Conservation (phyloP, 129 eudicot genomes). For the Heracleum sosnowskyi region DNA sequence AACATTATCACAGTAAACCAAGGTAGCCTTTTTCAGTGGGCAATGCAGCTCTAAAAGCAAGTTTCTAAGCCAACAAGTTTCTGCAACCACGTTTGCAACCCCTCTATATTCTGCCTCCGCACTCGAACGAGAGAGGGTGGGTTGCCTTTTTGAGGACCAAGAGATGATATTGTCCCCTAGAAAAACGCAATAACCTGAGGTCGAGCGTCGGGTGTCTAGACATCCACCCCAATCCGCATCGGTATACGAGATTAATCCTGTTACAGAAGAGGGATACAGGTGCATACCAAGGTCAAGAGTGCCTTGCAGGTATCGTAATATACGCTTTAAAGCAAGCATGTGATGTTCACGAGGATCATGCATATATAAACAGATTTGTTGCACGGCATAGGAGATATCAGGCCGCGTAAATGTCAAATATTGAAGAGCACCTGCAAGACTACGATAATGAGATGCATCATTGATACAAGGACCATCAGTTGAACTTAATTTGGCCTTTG, state of each 20-base stretch:
- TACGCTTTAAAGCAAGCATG: background rate
- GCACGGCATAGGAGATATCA: background rate
- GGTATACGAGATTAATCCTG: background rate
- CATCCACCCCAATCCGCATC: background rate
- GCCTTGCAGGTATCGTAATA: background rate
- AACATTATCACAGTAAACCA: background rate
- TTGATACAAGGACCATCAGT: background rate
- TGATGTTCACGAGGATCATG: background rate
- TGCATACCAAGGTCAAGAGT: background rate
- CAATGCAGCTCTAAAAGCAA: background rate
- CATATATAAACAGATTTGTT: background rate
- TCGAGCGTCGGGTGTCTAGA: background rate
- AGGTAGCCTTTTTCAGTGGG: background rate
- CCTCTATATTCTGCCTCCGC: background rate
- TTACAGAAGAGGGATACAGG: background rate
- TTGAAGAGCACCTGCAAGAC: background rate
- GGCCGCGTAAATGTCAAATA: background rate
- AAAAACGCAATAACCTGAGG: background rate
- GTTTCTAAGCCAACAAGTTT: background rate
- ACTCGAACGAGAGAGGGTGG: background rate
- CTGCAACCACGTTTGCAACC: background rate
- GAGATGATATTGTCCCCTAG: background rate
- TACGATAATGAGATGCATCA: background rate
- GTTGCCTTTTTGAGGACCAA: background rate
- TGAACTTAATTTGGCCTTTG: background rate